A percentile compares a stretch with the other conserved stretches of the same genome.
phyloP scores from a whole-genome alignment of 208 protist species.

The Strigomonas oncopelti region DNA sequence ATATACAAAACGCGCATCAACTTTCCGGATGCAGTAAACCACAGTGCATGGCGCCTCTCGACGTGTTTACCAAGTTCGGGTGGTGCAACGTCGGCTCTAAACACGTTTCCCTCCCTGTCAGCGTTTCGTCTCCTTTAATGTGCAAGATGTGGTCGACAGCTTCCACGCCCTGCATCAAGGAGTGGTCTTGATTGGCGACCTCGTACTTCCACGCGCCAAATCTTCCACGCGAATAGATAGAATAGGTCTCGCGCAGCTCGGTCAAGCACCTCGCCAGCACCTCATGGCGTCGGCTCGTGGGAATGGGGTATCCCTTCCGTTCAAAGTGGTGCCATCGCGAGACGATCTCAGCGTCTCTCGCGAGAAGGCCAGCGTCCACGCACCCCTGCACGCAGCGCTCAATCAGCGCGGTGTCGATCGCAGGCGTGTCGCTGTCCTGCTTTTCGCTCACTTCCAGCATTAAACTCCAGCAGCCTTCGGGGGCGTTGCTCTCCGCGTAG shows the following conservation, averaged over 20 bases:
- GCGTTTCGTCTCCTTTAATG: constrained; percentile 21
- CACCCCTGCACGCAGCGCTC: constrained; percentile 48
- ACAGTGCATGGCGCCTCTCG: constrained; percentile 25
- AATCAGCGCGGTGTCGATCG: constrained; percentile 34
- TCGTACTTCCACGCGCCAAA: constrained; percentile 76
- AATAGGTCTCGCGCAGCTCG: not conserved
- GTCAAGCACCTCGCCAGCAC: not conserved
- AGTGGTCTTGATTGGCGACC: constrained; percentile 72
- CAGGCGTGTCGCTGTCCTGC: constrained; percentile 10
- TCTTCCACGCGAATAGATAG: constrained; percentile 59
- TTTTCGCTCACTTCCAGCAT: constrained; percentile 65
- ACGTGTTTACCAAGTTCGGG: constrained; percentile 40
- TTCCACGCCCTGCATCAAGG: constrained; percentile 71
- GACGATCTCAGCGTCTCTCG: constrained; percentile 39
- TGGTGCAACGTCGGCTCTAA: constrained; percentile 7
- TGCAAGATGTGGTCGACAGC: constrained; percentile 23
- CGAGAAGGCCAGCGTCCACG: constrained; percentile 29
- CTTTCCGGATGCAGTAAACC: constrained; percentile 10
- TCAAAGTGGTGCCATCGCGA: constrained; percentile 51
- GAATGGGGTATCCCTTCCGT: not conserved
- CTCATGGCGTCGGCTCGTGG: not conserved
- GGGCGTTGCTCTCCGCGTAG: constrained; percentile 57
- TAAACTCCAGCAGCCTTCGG: constrained; percentile 56
- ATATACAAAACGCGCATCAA: not conserved
- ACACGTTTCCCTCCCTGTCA: constrained; percentile 2